Base-by-base conservation (phyloP, 352 stramenopile species). In the Pythium volutum region DNA sequence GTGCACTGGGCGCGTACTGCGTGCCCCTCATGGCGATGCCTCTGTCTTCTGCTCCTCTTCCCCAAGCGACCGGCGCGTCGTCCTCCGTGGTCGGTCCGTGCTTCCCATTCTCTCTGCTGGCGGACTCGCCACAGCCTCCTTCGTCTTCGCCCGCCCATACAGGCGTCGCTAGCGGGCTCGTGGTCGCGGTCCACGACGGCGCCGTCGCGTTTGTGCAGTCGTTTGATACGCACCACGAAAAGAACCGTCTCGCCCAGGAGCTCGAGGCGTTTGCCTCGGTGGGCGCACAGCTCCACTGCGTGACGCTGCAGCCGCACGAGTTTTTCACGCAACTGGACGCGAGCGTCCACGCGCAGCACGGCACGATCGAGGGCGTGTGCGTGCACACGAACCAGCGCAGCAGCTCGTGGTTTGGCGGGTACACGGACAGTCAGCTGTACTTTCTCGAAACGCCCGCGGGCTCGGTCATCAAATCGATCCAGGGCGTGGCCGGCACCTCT, bases 381-480 rank as follows among this genome's bases (percentile, higher is more conserved):
- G 76, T 89, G 54, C 77, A 89, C 64, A 87, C 80, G 1, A 79
- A 76, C 0, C 64, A 48, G 27, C 72, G 67, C 0, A 85, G 80
- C 60, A 87, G 76, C 48, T 74, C 73, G 11, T 89, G 80, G 80
- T 76, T 84, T 53, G 80, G 77, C 10, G 54, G 46, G 0, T 84
- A 72, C 33, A 49, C 54, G n/a, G 63, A 75, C 38, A 62, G 62
- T 14, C 67, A 67, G 38, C 20, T 85, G 22, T 69, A 66, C 54
- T 84, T 88, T 51, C 77, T 81, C 47, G 70, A 73, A 27, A 55
- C 75, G 29, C 75, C 77, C 22, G 7, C 50, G 14, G 75, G 61
- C 6, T 66, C 27, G 4, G 66, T 64, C 15, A 54, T 88, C 33
- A 42, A 70, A 3, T 67, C 69, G 12, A 20, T 88, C 3, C 16